Base-by-base conservation (phyloP, 176 grass and related monocot genomes). In the Aegilops sharonensis region DNA sequence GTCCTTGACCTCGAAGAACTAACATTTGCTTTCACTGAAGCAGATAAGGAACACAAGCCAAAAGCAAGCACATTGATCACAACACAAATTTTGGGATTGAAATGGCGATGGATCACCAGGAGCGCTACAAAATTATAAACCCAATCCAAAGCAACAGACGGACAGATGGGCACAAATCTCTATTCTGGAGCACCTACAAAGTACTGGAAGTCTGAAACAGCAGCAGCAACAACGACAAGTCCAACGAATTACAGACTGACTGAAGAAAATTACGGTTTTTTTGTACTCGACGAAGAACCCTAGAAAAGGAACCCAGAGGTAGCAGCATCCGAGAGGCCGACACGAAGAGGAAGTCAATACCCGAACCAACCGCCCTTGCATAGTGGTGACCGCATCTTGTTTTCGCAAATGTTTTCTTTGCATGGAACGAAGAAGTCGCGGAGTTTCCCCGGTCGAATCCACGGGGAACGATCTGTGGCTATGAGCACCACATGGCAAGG, bases 361-460 rank as follows among this genome's bases (percentile, higher is more conserved):
- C 94, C 96, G 96, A 98, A 98, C 96, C 96, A 94, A 89, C 92
- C 42, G 75, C 92, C 96, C 90, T 95, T 94, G 96, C 93, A 62
- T 91, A 89, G 90, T 92, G 93, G 93, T 95, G 91, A 64, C 85
- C 83, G 2, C 84, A 74, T 79, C 64, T 82, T 25, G 25, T 60
- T 32, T 48, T 47, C 5, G 6, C 24, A 83, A 76, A 76, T 36
- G 10, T 73, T 62, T 77, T 77, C 2, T 2, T 81, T 68, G 65
- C 45, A 63, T 9, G 64, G 6, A 89, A 43, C 17, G 11, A 59
- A 81, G 30, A 77, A 73, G 77, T 32, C 54, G 6, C 54, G 78
- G 24, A 72, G 64, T 72, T 82, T 52, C 84, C 54, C 54, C 9
- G 29, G 14, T 68, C 30, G 31, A 86, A 78, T 82, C 11, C 63